Evolutionary conservation across 495 filamentous ascomycete genomes (phyloP), one percentile per base, ranked within the genome.

Genomic region (Daldinia concentrica): DNA sequence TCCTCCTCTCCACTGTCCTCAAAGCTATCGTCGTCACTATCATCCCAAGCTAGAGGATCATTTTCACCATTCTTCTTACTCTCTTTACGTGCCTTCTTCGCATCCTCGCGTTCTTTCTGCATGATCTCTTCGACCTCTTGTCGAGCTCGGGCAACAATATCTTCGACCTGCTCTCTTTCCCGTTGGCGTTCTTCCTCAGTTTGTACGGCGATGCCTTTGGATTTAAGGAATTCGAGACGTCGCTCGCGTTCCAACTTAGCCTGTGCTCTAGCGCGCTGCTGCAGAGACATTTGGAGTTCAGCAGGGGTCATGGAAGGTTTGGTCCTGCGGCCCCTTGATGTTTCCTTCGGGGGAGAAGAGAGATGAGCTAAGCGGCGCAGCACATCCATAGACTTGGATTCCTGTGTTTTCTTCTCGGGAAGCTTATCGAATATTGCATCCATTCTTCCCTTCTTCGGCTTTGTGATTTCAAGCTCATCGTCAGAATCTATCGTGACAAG

Each of bases 111-210:
- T 77, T 99, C 95, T 54, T 86, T 80, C 74, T 90, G 87, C 74
- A 90, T 90, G 57, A 99, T 90, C 54, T 90, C 89, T 54, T 93
- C 87, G 14, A 89, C 93, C 76, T 98, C 92, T 68, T 87, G 83
- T 43, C 94, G 85, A 22, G 94, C 95, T 69, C 90, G 93, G 29
- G 94, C 91, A 34, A 99, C 84, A 39, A 98, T 84, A 70, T 97
- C 89, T 68, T 98, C 96, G 22, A 97, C 87, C 64, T 94, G 88
- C 27, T 90, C 89, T 75, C 88, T 72, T 76, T 95, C 90, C 12
- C 89, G 88, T 69, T 91, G 90, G 64, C 92, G 85, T 71, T 99
- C 94, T 78, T 97, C 95, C 4, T 89, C 87, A 1, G 92, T 97
- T 71, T 92, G 90, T n/a, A 98, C 83, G 45, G 91, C 81, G 15